phyloP scores from a whole-genome alignment of 139 green algal species.

The Micromonas pusilla region DNA sequence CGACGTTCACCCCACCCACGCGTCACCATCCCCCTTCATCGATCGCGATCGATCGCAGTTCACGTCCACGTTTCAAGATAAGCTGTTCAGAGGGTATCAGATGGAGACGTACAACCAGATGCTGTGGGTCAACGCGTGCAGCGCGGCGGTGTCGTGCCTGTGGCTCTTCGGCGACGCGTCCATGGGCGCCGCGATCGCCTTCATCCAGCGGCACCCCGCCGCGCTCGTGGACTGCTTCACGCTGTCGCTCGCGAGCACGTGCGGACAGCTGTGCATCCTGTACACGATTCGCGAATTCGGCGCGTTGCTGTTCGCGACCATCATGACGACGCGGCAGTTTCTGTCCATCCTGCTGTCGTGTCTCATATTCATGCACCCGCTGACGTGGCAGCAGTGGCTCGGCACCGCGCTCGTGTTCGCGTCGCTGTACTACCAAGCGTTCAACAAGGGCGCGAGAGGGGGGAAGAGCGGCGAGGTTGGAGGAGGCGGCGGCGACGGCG shows the following conservation, averaged over 20 bases:
- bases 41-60: too few relatives aligned
- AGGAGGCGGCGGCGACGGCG: too few relatives aligned
- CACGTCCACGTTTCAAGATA: conserved; percentile 95
- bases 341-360: conserved; percentile 78
- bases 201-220: conserved; percentile 50
- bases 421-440: conserved; percentile 50
- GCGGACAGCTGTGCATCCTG: conserved; percentile 58
- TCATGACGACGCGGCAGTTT: conserved; percentile 88
- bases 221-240: conserved; percentile 46
- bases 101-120: conserved; percentile 84
- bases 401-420: conserved; percentile 58
- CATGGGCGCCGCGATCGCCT: conserved; percentile 51
- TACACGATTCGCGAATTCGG: conserved; percentile 66
- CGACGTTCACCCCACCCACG: conserved; percentile 71
- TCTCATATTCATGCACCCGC: conserved; percentile 72
- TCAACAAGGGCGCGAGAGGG: too few relatives aligned
- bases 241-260: conserved; percentile 50
- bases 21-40: too few relatives aligned
- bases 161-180: conserved; percentile 48
- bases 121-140: conserved; percentile 61
- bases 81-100: conserved; percentile 85
- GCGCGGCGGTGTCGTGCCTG: conserved; percentile 43
- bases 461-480: too few relatives aligned
- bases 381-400: conserved; percentile 44
- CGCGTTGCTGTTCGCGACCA: conserved; percentile 73